Conservation (phyloP, 176 grass and related monocot species). For the Musa schizocarpa region DNA sequence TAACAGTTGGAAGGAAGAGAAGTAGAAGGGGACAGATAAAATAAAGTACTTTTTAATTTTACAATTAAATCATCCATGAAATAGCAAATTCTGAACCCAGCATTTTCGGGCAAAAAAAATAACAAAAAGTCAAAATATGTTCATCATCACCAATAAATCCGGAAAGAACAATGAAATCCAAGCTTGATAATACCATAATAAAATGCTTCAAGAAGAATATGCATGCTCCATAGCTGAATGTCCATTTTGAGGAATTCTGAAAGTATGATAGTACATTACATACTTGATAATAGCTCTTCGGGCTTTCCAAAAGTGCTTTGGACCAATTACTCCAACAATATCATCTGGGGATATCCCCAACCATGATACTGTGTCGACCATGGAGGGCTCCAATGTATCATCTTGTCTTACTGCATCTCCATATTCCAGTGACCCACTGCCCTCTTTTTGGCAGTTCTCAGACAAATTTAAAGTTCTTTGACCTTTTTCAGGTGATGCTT, state of each 20-base stretch:
- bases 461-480: neutral
- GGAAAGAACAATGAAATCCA: too few species aligned
- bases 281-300: constrained; percentile 56
- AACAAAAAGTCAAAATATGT: too few species aligned
- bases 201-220: too few species aligned
- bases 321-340: constrained; percentile 15
- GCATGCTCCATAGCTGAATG: too few species aligned
- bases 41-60: too few species aligned
- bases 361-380: constrained; percentile 28
- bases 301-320: constrained; percentile 25
- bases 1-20: neutral
- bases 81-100: too few species aligned
- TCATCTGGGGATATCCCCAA: constrained; percentile 57
- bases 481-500: neutral
- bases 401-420: constrained; percentile 14
- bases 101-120: too few species aligned
- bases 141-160: too few species aligned
- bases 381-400: constrained; percentile 30
- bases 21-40: too few species aligned
- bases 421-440: neutral
- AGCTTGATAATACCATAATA: too few species aligned
- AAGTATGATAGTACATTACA: constrained; percentile 11
- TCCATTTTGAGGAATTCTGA: neutral
- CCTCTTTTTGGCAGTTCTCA: neutral
- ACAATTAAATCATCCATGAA: too few species aligned